Base-by-base conservation (phyloP, 2,329 filamentous ascomycete genomes). In the Xylaria sp. region DNA sequence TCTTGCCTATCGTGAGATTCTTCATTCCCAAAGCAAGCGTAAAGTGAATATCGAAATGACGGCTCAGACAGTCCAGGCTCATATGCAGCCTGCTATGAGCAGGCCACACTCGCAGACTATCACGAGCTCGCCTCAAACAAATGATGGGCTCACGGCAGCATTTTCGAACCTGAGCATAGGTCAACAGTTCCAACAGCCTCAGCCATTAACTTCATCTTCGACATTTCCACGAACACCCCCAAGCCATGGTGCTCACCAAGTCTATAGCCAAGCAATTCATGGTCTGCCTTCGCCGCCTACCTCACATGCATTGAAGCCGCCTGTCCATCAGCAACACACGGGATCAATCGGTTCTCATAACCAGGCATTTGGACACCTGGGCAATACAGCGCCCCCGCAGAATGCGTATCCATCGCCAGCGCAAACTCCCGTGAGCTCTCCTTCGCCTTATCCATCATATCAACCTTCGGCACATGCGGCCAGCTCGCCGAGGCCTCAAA, bases 101-200 rank as follows among this genome's bases (percentile, higher is more conserved):
- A 58, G 48, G 60, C 59, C 69, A 59, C 53, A 70, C 31, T 23
- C 56, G 40, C 66, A 64, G 15, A 60, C 49, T 4, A 15, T n/a
- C 31, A 36, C 64, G 23, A 51, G 51, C 17, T 65, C 58, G 5
- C 40, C 57, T 26, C 46, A 62, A 15, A 42, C 20, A 0, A 51
- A 36, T 28, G 61, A 69, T 44, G 60, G 64, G 10, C 67, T 71
- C 36, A 60, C 63, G 17, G 46, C 63, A 4, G 66, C 69, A n/a
- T 69, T 71, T 40, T 69, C 69, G 5, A 66, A 56, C 26, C 31
- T 71, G n/a, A 68, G 28, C 36, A 42, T 71, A 33, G 67, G 57
- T 15, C 69, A 71, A 23, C 51, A 66, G 28, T 13, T 28, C 17
- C 68, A 59, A 20, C 65, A 66, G 15, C 49, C 33, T 60, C 38